Conservation (phyloP, 176 grass and related monocot genomes). For the Paspalum vaginatum region DNA sequence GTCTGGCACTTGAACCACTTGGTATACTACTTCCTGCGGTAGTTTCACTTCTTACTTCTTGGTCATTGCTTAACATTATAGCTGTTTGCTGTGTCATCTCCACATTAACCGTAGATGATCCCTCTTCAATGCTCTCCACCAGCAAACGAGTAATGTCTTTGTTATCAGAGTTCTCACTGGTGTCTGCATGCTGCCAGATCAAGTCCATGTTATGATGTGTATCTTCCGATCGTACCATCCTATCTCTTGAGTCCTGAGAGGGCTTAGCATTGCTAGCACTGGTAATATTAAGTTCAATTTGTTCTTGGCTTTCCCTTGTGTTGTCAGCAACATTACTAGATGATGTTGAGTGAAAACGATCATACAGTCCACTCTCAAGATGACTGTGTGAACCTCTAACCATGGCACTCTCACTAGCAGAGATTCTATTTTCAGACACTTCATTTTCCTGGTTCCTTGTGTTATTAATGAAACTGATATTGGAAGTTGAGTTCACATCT, state of each 20-base stretch:
- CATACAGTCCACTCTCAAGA: conserved; percentile 34
- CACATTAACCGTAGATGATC: conserved; percentile 27
- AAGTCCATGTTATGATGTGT: conserved; percentile 39
- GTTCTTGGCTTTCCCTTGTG: conserved; percentile 35
- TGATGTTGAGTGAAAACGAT: conserved; percentile 30
- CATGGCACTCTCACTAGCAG: conserved; percentile 31
- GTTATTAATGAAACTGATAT: conserved; percentile 13
- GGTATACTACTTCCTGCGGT: conserved; percentile 36
- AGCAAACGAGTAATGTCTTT: conserved; percentile 39
- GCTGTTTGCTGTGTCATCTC: conserved; percentile 28
- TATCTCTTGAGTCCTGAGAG: conserved; percentile 38
- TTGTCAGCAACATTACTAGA: conserved; percentile 34
- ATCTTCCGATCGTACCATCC: conserved; percentile 36
- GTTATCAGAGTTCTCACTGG: conserved; percentile 29
- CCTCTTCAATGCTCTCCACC: conserved; percentile 19
- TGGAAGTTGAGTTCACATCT: conserved; percentile 34
- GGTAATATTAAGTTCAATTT: conserved; percentile 27
- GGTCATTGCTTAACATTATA: conserved; percentile 33
- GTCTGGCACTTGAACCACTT: conserved; percentile 49
- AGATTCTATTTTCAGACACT: conserved; percentile 41
- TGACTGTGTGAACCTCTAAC: conserved; percentile 31
- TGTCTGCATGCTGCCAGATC: conserved; percentile 44
- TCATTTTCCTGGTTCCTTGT: conserved; percentile 27
- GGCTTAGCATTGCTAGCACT: conserved; percentile 36
- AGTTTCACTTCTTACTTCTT: conserved; percentile 35